Evolutionary conservation across 495 filamentous ascomycete species (phyloP).

Genomic region (Darksidea phi): DNA sequence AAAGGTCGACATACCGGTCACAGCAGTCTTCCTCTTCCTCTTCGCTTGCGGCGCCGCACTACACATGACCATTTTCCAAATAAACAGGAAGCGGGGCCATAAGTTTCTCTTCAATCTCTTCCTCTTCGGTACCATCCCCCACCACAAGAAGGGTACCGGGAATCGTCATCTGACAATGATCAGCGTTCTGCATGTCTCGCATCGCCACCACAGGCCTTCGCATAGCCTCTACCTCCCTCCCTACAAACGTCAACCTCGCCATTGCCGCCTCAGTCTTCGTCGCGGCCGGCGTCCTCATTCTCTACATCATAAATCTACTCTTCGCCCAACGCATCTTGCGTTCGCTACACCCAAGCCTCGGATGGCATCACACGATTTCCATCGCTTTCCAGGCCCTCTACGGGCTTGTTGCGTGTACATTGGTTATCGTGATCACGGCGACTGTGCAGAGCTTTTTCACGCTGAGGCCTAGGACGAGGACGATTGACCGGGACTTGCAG

Average conservation of each 20-base stretch:
- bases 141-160: neutral
- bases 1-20: slow-evolving; percentile 30
- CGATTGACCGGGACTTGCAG: slow-evolving; percentile 61
- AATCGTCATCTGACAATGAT: neutral
- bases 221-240: slow-evolving; percentile 27
- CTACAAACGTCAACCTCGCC: slow-evolving; percentile 36
- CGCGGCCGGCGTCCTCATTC: slow-evolving; percentile 68
- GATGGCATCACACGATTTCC: slow-evolving; percentile 58
- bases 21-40: slow-evolving; percentile 34
- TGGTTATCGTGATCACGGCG: slow-evolving; percentile 68
- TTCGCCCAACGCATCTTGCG: slow-evolving; percentile 75
- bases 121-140: slow-evolving; percentile 27
- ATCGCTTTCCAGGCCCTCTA: slow-evolving; percentile 59
- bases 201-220: slow-evolving; percentile 38
- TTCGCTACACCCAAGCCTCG: slow-evolving; percentile 66
- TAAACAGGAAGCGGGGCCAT: slow-evolving; percentile 27
- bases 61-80: slow-evolving; percentile 39
- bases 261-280: slow-evolving; percentile 56
- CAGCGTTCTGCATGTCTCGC: slow-evolving; percentile 45
- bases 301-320: slow-evolving; percentile 81
- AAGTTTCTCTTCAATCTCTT: slow-evolving; percentile 31
- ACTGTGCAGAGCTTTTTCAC: slow-evolving; percentile 68
- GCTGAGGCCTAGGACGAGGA: slow-evolving; percentile 50
- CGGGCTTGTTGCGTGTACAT: slow-evolving; percentile 56
- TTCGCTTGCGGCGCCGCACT: slow-evolving; percentile 26